phyloP scores from a whole-genome alignment of 192 early-diverging fungal genomes.

The Fimicolochytrium jonesii region DNA sequence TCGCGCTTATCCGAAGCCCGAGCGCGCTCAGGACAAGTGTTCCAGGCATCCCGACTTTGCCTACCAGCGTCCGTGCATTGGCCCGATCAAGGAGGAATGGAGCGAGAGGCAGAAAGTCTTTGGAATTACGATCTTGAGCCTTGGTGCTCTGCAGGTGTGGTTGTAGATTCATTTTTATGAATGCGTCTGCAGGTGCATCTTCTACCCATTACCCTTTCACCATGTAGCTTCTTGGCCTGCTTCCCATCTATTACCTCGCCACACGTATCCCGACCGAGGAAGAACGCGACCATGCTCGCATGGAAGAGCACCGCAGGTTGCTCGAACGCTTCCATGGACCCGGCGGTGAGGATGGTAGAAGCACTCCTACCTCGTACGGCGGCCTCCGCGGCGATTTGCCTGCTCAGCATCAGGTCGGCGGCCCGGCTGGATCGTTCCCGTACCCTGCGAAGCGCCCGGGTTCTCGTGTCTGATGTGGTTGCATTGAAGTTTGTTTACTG shows the following conservation, averaged over 20 bases:
- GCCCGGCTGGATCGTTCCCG: conserved; percentile 19
- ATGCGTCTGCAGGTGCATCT: neutral
- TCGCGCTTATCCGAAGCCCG: conserved; percentile 28
- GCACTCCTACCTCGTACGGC: neutral
- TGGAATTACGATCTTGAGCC: conserved; percentile 4
- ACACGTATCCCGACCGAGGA: conserved; percentile 5
- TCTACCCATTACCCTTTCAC: neutral
- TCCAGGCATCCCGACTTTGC: conserved; percentile 21
- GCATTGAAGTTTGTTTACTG: too few relatives aligned
- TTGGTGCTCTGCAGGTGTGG: conserved; percentile 16
- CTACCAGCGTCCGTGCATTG: conserved; percentile 24
- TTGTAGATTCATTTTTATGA: neutral
- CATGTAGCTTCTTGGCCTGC: conserved; percentile 16
- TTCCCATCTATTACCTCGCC: conserved; percentile 22
- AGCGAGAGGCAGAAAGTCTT: conserved; percentile 23
- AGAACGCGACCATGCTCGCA: conserved; percentile 11
- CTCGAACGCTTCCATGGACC: neutral
- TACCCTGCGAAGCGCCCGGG: conserved; percentile 9
- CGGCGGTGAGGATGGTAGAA: neutral
- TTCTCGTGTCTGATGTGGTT: too few relatives aligned
- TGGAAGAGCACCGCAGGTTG: conserved; percentile 19
- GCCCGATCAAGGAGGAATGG: conserved; percentile 20
- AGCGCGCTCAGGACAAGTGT: conserved; percentile 4
- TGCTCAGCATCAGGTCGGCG: conserved; percentile 22
- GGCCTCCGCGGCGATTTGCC: neutral